Base-by-base conservation (phyloP, 108 stramenopile species). In the Hondaea fermentalgiana region DNA sequence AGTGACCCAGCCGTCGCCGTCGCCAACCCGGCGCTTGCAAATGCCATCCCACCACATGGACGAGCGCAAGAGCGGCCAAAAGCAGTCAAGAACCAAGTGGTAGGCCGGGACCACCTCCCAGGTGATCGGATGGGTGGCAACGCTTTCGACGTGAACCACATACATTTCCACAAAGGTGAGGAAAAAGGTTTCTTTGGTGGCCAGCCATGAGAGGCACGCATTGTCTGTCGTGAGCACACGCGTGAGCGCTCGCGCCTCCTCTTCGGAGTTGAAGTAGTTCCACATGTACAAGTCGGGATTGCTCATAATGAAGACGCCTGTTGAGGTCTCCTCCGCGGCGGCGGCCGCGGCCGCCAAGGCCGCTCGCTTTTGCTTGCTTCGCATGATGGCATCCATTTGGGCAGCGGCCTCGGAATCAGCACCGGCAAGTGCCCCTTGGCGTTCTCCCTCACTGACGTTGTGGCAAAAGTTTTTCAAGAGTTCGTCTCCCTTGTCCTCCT, bases 31-130 rank as follows among this genome's bases (percentile, higher is more conserved):
- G 19, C 76, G 76, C 76, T 83, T 83, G 51, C 76, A 83, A 23
- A 83, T 83, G 16, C 76, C 76, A 23, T 83, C 76, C 76, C 76
- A 83, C 76, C 76, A 83, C 76, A 83, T 83, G 51, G 76, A 83
- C 25, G 76, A 83, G n/a, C 51, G 19, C 45, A 83, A 23, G 12
- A 83, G 76, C n/a, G 76, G 76, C 76, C 76, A 83, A 83, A 83
- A 83, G 49, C 76, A 83, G 25, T 83, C 76, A 0, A 83, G 51
- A 12, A 83, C 28, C 43, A 83, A 45, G 76, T 83, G 49, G 76
- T 83, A 83, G 16, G 76, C 76, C 17, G 76, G 76, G 10, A 83
- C 51, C 43, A 83, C 51, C 51, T 47, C 45, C 76, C 76, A 83
- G 19, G 19, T 23, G 25, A 83, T 53, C 6, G 76, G 76, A 12